Percentiles rank a stretch among this genome's conserved stretches.
phyloP scores from a whole-genome alignment of 805 yeast species.

The Candida silvatica region DNA sequence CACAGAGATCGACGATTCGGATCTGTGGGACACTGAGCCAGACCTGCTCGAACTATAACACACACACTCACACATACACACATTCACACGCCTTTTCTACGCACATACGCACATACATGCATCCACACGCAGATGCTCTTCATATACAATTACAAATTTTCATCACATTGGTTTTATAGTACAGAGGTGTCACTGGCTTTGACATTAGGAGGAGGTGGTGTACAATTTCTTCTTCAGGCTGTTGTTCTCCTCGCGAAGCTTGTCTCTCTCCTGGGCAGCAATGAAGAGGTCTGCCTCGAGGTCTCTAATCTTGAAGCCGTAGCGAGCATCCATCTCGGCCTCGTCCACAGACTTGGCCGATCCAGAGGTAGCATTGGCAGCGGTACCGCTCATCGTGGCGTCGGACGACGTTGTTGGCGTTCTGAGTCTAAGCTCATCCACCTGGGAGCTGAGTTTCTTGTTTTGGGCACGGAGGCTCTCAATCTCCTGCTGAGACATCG shows the following conservation, averaged over 20 bases:
- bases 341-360: not conserved
- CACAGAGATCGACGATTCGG: slow-evolving; percentile 13
- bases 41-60: slow-evolving; percentile 7
- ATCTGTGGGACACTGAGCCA: slow-evolving; percentile 18
- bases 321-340: slow-evolving; percentile 35
- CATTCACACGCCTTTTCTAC: not conserved
- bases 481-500: slow-evolving; percentile 64
- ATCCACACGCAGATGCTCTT: not conserved
- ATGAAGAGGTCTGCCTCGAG: slow-evolving; percentile 78
- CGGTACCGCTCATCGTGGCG: not conserved
- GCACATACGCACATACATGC: not conserved
- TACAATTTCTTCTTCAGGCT: slow-evolving; percentile 49
- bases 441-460: slow-evolving; percentile 50
- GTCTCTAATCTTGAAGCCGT: slow-evolving; percentile 69
- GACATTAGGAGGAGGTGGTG: too few relatives aligned
- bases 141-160: not conserved
- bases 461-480: slow-evolving; percentile 48
- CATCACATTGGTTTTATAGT: too few relatives aligned
- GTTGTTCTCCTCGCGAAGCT: slow-evolving; percentile 53
- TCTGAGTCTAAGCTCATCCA: slow-evolving; percentile 55
- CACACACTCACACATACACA: not conserved
- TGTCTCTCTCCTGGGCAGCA: slow-evolving; percentile 77
- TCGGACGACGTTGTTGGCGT: slow-evolving; percentile 8
- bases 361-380: slow-evolving; percentile 1
- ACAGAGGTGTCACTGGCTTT: too few relatives aligned